Evolutionary conservation across 805 yeast species (phyloP), one percentile per base, ranked within the genome.

Genomic region (Zygoascus bituminiphila): DNA sequence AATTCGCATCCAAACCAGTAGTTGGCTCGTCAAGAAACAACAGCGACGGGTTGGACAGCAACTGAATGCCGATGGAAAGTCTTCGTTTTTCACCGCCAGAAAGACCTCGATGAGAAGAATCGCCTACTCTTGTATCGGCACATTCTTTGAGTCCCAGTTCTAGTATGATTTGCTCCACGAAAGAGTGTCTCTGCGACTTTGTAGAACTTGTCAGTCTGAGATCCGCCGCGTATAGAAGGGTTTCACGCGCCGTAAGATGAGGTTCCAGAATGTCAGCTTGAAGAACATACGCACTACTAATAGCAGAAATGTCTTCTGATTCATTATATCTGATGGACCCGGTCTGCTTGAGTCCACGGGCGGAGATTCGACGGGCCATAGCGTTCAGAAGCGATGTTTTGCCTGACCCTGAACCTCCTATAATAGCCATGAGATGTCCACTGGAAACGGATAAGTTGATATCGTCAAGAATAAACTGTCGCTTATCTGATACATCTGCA

Each of bases 381-480:
- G 57, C 77, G 59, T 87, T 87, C 20, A 87, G 67, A 40, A 87
- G 62, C 0, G 95, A 84, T 0, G 95, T 87, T 59, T 88, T 87
- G 2, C 95, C 95, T 2, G 88, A 79, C 0, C 95, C 95, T 0
- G 89, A 82, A 0, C 95, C 91, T 2, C 95, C 96, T 69, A 88
- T 75, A 8, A 87, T 83, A 5, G 94, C 94, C 64, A 87, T 72
- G 35, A 88, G 64, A 8, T 82, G 69, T 15, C 86, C 84, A 12
- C 76, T 62, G 0, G 77, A 75, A 9, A 84, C 68, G 45, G 78
- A 79, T 51, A 84, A 72, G 2, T 84, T 77, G 42, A 85, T 68
- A 23, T 77, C 63, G 31, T 73, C 60, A 2, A 79, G 66, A 23
- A 79, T 68, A 3, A 66, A 60, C 47, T 71, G 21, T 9, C 20